Evolutionary conservation across 208 protist genomes (phyloP).

Genomic region (Naegleria lovaniensis): DNA sequence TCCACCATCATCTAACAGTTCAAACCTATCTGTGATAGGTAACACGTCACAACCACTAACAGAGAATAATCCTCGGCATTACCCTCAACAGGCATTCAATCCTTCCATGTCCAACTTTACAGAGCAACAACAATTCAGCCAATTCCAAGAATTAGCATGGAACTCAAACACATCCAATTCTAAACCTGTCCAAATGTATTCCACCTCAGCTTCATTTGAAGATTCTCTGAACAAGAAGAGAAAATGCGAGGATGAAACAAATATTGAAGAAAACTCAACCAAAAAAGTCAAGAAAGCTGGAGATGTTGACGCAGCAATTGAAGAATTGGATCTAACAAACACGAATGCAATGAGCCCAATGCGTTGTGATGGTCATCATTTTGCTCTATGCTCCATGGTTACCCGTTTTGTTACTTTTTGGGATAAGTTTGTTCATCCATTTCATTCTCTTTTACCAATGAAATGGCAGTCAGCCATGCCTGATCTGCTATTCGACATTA

Average conservation of each 20-base stretch:
- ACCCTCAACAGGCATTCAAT: background rate
- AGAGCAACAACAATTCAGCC: no score
- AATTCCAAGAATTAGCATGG: background rate
- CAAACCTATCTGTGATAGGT: background rate
- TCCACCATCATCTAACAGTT: background rate
- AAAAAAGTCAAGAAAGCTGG: background rate
- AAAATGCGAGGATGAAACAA: background rate
- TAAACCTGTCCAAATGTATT: background rate
- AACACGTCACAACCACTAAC: background rate
- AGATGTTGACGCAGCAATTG: background rate
- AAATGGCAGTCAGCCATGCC: background rate
- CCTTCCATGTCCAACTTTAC: no score
- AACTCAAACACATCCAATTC: background rate
- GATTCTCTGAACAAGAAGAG: background rate
- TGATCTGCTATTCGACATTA: background rate
- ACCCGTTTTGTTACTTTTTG: background rate
- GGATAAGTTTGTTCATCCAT: constrained; percentile 13
- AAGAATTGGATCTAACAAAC: background rate
- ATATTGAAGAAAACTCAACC: background rate
- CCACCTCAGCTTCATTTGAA: background rate
- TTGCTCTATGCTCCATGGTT: background rate
- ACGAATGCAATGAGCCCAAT: background rate
- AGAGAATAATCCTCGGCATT: background rate
- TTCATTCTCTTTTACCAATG: background rate
- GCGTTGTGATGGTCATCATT: background rate